A percentile compares a stretch with the other conserved stretches of the same genome.
Conservation (phyloP, 1,139 yeast species). For the Suhomyces bolitotheri region DNA sequence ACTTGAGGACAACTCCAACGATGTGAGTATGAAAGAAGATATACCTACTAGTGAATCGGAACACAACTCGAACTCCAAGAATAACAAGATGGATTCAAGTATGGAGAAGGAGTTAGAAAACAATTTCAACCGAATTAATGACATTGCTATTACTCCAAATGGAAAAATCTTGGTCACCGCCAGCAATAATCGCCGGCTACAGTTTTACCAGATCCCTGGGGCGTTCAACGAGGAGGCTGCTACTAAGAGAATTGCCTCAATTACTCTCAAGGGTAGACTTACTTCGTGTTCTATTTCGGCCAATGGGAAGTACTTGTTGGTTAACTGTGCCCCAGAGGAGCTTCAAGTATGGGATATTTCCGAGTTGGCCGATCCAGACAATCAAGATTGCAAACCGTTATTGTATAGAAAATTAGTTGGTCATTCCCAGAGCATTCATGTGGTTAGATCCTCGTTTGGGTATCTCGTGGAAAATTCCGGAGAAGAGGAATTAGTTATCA, state of each 20-base stretch:
- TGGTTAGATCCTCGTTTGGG: slow-evolving; percentile 81
- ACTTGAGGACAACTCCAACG: slow-evolving; percentile 20
- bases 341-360: slow-evolving; percentile 74
- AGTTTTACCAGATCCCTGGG: slow-evolving; percentile 49
- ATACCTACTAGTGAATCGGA: slow-evolving; percentile 10
- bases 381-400: slow-evolving; percentile 23
- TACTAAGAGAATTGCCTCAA: slow-evolving; percentile 36
- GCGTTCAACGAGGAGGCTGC: slow-evolving; percentile 35
- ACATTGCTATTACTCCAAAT: slow-evolving; percentile 61
- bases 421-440: slow-evolving; percentile 66
- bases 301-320: slow-evolving; percentile 52
- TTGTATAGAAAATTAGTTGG: slow-evolving; percentile 68
- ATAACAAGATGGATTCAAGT: slow-evolving; percentile 1
- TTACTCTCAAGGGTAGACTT: slow-evolving; percentile 38
- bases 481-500: slow-evolving; percentile 66
- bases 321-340: slow-evolving; percentile 76
- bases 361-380: slow-evolving; percentile 5
- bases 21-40: slow-evolving; percentile 19
- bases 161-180: slow-evolving; percentile 64
- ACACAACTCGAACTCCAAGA: slow-evolving; percentile 4
- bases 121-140: slow-evolving; percentile 58
- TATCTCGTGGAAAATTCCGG: slow-evolving; percentile 37
- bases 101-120: slow-evolving; percentile 20
- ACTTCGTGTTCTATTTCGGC: slow-evolving; percentile 44
- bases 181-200: slow-evolving; percentile 58